Base-by-base conservation (phyloP, 2,329 filamentous ascomycete genomes). In the Acrocalymma vagum region DNA sequence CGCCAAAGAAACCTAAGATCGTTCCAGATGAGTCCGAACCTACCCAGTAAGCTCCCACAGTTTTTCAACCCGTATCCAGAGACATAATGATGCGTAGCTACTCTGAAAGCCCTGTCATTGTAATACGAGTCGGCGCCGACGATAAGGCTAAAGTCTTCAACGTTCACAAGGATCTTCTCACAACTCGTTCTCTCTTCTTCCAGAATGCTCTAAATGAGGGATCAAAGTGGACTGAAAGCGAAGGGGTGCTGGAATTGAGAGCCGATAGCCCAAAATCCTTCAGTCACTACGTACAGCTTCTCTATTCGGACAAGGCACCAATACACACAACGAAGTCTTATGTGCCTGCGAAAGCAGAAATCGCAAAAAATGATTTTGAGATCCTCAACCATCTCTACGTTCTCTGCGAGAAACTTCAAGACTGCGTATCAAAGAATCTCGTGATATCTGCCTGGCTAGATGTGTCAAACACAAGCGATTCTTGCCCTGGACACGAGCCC, bases 381-480 rank as follows among this genome's bases (percentile, higher is more conserved):
- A 16, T n/a, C n/a, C n/a, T n/a, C n/a, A n/a, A n/a, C n/a, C n/a
- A 34, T 7, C 15, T 38, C 1, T 38, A 43, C n/a, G 20, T 43
- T 2, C 24, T 43, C 1, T 29, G 24, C 3, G 34, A 30, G 11
- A 38, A 34, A 9, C 9, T 38, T 10, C 40, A 38, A 26, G 29
- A 38, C 8, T 1, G 16, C 9, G 20, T 16, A 0, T 7, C 40
- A 3, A 38, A 38, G 7, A 21, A 38, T n/a, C n/a, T n/a, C n/a
- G n/a, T n/a, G n/a, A n/a, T n/a, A n/a, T n/a, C n/a, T n/a, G n/a
- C n/a, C n/a, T n/a, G n/a, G n/a, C n/a, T n/a, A n/a, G n/a, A n/a
- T n/a, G n/a, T n/a, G n/a, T n/a, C n/a, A n/a, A n/a, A n/a, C n/a
- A n/a, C n/a, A n/a, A n/a, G n/a, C n/a, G n/a, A n/a, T n/a, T n/a